Conservation (phyloP, 305 asterid species). For the Fraxinus sp. region DNA sequence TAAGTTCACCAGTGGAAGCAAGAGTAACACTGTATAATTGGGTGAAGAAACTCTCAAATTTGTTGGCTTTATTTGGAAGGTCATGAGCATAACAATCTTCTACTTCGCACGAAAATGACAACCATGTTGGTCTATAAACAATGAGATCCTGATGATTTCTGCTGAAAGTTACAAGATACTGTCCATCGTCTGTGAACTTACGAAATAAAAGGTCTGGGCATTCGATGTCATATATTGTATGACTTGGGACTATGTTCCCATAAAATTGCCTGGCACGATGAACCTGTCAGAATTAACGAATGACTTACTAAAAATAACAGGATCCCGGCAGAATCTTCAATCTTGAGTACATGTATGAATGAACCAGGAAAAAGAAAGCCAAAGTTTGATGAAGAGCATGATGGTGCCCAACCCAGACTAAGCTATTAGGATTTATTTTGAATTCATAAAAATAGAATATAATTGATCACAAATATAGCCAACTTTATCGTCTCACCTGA, state of each 20-base stretch:
- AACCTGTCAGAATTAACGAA: conserved; percentile 52
- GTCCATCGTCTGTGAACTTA: conserved; percentile 96
- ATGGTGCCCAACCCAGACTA: background rate
- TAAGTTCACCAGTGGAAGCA: conserved; percentile 78
- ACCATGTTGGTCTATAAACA: conserved; percentile 90
- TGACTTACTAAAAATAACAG: background rate
- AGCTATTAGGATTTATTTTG: conserved; percentile 8
- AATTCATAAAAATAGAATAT: background rate
- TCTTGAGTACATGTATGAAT: background rate
- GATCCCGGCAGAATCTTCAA: conserved; percentile 20
- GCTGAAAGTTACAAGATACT: conserved; percentile 83
- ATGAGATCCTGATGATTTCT: conserved; percentile 84
- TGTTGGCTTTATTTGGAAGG: conserved; percentile 76
- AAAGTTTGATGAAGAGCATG: conserved; percentile 6
- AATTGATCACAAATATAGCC: background rate
- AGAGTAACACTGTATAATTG: conserved; percentile 70
- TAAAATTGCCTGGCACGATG: conserved; percentile 80
- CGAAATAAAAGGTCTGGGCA: conserved; percentile 92
- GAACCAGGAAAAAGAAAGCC: background rate
- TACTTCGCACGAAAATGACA: conserved; percentile 74
- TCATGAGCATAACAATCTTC: conserved; percentile 54
- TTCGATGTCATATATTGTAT: conserved; percentile 76
- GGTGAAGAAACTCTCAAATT: conserved; percentile 85
- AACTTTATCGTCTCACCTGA: background rate
- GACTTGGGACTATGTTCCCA: conserved; percentile 84